Base-by-base conservation (phyloP, 2,329 filamentous ascomycete species). In the Graphiopsis chlorocephala region DNA sequence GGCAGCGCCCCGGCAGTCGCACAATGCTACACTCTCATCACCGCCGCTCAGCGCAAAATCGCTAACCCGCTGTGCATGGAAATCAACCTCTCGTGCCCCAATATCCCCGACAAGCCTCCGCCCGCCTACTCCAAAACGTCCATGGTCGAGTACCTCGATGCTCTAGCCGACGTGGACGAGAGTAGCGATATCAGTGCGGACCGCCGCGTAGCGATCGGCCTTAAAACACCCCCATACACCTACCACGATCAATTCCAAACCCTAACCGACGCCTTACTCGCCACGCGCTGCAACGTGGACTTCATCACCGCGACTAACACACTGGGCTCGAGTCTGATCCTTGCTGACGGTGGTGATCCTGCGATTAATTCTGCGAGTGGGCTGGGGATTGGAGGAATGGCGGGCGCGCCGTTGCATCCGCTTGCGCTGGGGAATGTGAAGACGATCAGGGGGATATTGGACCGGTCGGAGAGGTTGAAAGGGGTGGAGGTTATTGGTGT, bases 191-290 rank as follows among this genome's bases (percentile, higher is more conserved):
- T 14, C 14, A 8, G 15, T 29, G 50, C 25, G 8, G 31, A 23
- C 7, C 28, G 28, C 11, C 31, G 31, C 7, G 76, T 87, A 0
- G 78, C 80, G 0, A 78, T 86, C 50, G 91, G 90, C 0, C 80
- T 93, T 68, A 94, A 94, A 73, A 88, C 86, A 0, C 90, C 91
- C 5, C 91, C 91, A 0, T 93, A 92, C 70, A 93, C 90, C 0
- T 86, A 92, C 72, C 77, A 83, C 0, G 85, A 82, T 0, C 87
- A 93, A 72, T 93, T 89, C 72, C 73, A 79, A 0, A 80, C 79
- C 20, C 76, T 93, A 15, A 74, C 87, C 1, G 67, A 75, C 0
- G 84, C 86, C 0, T 76, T 93, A 6, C 71, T 76, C 10, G 68
- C 69, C 10, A 67, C 71, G n/a, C 65, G 66, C 61, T 81, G 78